These are phyloP conservation scores for Plantago ovata DNA, from an alignment of 257 asterid species.

Conservation along the genomic window DNA sequence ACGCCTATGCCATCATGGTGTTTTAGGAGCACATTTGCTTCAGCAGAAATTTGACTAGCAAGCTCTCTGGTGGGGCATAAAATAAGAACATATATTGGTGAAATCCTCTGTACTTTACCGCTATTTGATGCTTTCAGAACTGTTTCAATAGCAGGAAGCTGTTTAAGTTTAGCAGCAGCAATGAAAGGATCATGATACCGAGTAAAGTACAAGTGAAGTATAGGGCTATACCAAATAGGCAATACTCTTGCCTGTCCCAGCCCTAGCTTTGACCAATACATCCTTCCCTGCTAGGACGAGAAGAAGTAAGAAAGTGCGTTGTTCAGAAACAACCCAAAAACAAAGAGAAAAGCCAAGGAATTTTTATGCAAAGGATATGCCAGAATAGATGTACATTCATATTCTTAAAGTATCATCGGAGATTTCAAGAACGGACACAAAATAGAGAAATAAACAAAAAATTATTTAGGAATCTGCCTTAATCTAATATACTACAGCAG, in stretches of 20 bases:
- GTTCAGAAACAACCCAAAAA: conserved; percentile 21
- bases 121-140: conserved; percentile 62
- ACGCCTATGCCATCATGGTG: conserved; percentile 83
- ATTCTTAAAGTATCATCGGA: conserved; percentile 1
- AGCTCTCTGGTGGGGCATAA: conserved; percentile 96
- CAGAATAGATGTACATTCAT: neutral
- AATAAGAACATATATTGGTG: conserved; percentile 65
- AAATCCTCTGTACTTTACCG: conserved; percentile 35
- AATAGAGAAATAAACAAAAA: conserved; percentile 1
- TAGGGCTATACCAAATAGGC: conserved; percentile 74
- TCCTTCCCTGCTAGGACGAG: conserved; percentile 54
- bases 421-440: conserved; percentile 11
- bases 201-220: conserved; percentile 16
- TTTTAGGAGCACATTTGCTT: conserved; percentile 83
- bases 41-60: conserved; percentile 93
- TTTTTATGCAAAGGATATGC: conserved; percentile 4
- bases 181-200: conserved; percentile 18
- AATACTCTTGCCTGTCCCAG: conserved; percentile 92
- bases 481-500: neutral
- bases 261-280: conserved; percentile 86
- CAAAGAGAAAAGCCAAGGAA: conserved; percentile 1
- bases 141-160: conserved; percentile 99
- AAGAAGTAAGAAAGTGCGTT: conserved; percentile 1
- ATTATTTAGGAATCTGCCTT: conserved; percentile 6
- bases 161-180: conserved; percentile 60